phyloP scores from a whole-genome alignment of 768 basidiomycete genomes.

The Collybiopsis luxurians region DNA sequence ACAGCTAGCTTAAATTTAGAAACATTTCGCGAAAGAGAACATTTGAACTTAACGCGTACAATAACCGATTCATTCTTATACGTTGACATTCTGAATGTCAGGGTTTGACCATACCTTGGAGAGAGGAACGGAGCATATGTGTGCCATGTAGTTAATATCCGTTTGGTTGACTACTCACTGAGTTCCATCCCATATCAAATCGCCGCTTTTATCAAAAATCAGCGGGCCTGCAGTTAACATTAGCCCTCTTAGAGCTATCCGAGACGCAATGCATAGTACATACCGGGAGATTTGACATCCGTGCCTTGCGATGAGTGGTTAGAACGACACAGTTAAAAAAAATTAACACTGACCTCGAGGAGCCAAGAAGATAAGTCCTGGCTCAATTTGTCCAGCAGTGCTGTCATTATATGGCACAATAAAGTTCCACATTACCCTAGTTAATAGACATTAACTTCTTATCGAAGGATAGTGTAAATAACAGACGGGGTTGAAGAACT shows the following conservation, averaged over 20 bases:
- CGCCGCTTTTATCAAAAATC: slow-evolving; percentile 1
- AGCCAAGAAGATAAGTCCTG: slow-evolving; percentile 3
- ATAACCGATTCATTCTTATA: slow-evolving; percentile 2
- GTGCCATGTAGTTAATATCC: not conserved
- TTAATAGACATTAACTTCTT: not conserved
- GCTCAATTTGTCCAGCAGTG: not conserved
- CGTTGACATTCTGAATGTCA: not conserved
- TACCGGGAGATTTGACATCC: not conserved
- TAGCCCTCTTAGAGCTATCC: too few relatives aligned
- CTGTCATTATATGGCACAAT: slow-evolving; percentile 3
- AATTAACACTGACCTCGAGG: not conserved
- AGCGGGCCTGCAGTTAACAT: not conserved
- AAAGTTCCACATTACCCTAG: slow-evolving; percentile 2
- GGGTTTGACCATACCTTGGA: slow-evolving; percentile 6
- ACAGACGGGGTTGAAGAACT: slow-evolving; percentile 5
- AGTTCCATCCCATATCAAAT: slow-evolving; percentile 6
- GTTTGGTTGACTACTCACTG: not conserved
- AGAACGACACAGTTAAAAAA: not conserved
- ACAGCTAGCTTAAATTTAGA: not conserved
- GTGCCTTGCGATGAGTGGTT: not conserved
- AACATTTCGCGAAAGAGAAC: too few relatives aligned
- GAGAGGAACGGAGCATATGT: too few relatives aligned
- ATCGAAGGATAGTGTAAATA: not conserved
- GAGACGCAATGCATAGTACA: too few relatives aligned
- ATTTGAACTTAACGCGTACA: not conserved